A percentile compares a stretch with the other conserved stretches of the same genome.
Conservation (phyloP, 2,329 filamentous ascomycete species). For the Phialocephala sp. region DNA sequence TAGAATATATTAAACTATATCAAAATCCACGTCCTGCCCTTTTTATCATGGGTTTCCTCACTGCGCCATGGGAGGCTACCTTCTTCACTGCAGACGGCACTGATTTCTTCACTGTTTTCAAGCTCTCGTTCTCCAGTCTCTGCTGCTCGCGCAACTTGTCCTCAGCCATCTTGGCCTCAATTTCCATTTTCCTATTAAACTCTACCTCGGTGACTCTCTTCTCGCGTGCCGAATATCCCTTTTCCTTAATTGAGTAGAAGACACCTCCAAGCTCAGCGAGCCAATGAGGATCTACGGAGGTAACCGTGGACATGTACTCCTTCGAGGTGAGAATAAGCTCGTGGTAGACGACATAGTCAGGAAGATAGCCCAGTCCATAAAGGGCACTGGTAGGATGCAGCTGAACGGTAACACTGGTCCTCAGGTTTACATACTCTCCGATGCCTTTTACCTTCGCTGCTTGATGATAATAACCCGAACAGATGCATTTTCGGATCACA, state of each 20-base stretch:
- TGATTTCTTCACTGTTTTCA: slow-evolving; percentile 52
- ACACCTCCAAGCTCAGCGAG: slow-evolving; percentile 94
- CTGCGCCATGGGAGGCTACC: slow-evolving; percentile 64
- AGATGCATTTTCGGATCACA: slow-evolving; percentile 92
- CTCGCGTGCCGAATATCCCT: slow-evolving; percentile 88
- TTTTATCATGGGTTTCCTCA: slow-evolving; percentile 65
- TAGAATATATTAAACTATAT: slow-evolving; percentile 1
- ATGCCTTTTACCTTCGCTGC: slow-evolving; percentile 95
- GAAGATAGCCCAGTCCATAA: slow-evolving; percentile 90
- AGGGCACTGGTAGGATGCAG: slow-evolving; percentile 93
- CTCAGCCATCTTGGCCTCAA: slow-evolving; percentile 88
- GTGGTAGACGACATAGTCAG: slow-evolving; percentile 97
- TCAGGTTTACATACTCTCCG: slow-evolving; percentile 95
- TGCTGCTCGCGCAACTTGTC: slow-evolving; percentile 75
- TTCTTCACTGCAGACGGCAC: slow-evolving; percentile 54
- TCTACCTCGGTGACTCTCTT: slow-evolving; percentile 88
- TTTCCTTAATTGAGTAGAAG: slow-evolving; percentile 97
- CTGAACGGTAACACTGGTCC: slow-evolving; percentile 92
- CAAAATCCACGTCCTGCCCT: slow-evolving; percentile 56
- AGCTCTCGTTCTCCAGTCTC: slow-evolving; percentile 56
- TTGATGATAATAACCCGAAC: slow-evolving; percentile 97
- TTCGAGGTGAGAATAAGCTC: slow-evolving; percentile 96
- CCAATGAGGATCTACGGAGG: slow-evolving; percentile 95
- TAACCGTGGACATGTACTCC: slow-evolving; percentile 98
- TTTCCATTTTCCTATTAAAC: slow-evolving; percentile 91